phyloP scores from a whole-genome alignment of 257 asterid genomes.

The Penstemon newberryi region DNA sequence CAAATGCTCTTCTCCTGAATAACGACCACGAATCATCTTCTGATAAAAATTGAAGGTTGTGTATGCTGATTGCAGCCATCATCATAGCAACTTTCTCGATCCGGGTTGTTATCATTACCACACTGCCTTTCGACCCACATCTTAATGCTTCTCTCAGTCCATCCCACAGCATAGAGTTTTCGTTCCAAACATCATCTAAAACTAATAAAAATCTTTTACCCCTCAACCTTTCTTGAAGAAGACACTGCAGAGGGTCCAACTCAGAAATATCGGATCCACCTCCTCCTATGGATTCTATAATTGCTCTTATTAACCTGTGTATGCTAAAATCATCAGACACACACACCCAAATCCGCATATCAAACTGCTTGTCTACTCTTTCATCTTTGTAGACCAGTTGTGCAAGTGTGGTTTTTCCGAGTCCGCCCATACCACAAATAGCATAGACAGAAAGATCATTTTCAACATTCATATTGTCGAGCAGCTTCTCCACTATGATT shows the following conservation, averaged over 20 bases:
- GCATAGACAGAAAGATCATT: too few species aligned
- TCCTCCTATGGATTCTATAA: too few species aligned
- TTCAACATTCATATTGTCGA: too few species aligned
- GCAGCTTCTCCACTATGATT: too few species aligned
- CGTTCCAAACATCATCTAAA: too few species aligned
- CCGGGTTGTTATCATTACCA: too few species aligned
- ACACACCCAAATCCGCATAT: constrained; percentile 24
- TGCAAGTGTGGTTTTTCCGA: constrained; percentile 28
- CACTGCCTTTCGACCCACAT: too few species aligned
- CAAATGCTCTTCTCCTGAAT: constrained; percentile 24
- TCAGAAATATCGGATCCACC: constrained; percentile 1
- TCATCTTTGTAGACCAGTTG: constrained; percentile 28
- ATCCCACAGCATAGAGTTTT: too few species aligned
- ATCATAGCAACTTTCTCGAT: background rate
- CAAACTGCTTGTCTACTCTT: constrained; percentile 22
- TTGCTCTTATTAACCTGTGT: too few species aligned
- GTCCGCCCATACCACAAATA: constrained; percentile 33
- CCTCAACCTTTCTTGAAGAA: constrained; percentile 23
- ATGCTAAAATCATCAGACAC: constrained; percentile 26
- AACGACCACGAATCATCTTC: constrained; percentile 29
- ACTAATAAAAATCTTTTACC: background rate
- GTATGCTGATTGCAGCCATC: constrained; percentile 22
- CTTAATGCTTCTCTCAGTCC: too few species aligned
- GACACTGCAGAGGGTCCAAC: constrained; percentile 24
- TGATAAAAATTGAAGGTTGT: constrained; percentile 7